Percentiles rank a stretch among this genome's conserved stretches.
phyloP scores from a whole-genome alignment of 305 asterid genomes.

The Solanum hybrid region DNA sequence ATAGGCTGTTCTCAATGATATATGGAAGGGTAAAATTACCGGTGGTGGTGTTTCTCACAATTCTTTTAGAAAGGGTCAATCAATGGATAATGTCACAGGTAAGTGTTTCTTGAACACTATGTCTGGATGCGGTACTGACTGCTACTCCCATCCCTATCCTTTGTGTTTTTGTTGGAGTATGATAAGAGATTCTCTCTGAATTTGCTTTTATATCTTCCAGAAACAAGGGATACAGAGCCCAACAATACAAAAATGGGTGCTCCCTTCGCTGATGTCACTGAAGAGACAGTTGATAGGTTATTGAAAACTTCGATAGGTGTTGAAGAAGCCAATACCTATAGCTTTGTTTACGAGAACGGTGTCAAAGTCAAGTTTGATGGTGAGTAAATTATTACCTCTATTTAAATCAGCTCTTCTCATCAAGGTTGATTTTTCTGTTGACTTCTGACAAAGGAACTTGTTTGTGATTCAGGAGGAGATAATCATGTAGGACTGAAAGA shows the following conservation, averaged over 20 bases:
- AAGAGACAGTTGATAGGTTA: slow-evolving; percentile 27
- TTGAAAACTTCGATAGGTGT: slow-evolving; percentile 21
- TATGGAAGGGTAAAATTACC: slow-evolving; percentile 64
- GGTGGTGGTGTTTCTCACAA: slow-evolving; percentile 59
- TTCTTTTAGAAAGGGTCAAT: slow-evolving; percentile 48
- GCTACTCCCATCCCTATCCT: not conserved
- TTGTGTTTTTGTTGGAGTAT: not conserved
- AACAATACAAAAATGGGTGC: slow-evolving; percentile 27
- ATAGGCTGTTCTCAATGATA: slow-evolving; percentile 56
- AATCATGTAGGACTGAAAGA: too few relatives aligned
- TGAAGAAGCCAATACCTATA: slow-evolving; percentile 22
- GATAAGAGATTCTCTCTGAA: not conserved
- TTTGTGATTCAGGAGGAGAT: not conserved
- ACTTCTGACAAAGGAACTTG: slow-evolving; percentile 5
- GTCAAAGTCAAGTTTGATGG: not conserved
- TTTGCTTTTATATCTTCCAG: slow-evolving; percentile 15
- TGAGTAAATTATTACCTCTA: not conserved
- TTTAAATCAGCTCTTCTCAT: not conserved
- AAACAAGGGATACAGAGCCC: slow-evolving; percentile 35
- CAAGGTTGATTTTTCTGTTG: not conserved
- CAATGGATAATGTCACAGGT: slow-evolving; percentile 61
- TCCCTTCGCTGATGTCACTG: slow-evolving; percentile 22
- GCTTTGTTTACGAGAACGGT: slow-evolving; percentile 23
- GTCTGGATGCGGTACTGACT: not conserved
- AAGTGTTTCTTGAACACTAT: not conserved